Base-by-base conservation (phyloP, 2,329 filamentous ascomycete genomes). In the Fusarium napiforme region DNA sequence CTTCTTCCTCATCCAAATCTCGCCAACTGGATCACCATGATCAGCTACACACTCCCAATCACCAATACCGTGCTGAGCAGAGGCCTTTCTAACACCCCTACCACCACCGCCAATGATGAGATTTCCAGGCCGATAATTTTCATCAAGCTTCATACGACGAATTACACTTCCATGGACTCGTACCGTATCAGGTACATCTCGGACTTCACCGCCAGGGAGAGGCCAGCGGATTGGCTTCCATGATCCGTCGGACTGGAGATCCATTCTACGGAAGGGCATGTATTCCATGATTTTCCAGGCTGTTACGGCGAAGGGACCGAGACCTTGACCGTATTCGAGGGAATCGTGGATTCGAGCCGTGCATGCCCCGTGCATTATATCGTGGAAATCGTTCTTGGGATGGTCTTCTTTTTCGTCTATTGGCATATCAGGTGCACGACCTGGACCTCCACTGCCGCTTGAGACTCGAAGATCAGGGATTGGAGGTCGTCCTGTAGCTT, bases 221-320 rank as follows among this genome's bases (percentile, higher is more conserved):
- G 93, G 93, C 92, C 93, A 96, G 14, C 90, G 86, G 73, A 96
- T 96, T 0, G 93, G 91, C 80, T 90, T 91, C 93, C 94, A 96
- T 0, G 89, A 90, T 0, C 93, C 93, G 70, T 95, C 92, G 1
- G 84, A 67, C 69, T 90, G 90, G 12, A 96, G 83, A 75, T 96
- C 93, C 92, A 96, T 95, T 30, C 93, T 87, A 3, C 92, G 88
- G 82, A 96, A 95, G 0, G 93, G 93, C 30, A 96, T 84, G 79
- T 92, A 95, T 78, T 96, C 93, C 93, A 96, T 93, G 28, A 93
- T 79, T 40, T 90, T 92, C 93, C 93, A 96, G 5, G 86, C 87
- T 0, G 92, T 74, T 0, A 94, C 92, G 0, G 90, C 88, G 8
- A 83, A 62, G 30, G 72, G 69, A 0, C 85, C 80, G 8, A 93